Evolutionary conservation across 192 early-diverging fungal genomes (phyloP), one percentile per base, ranked within the genome.

Genomic region (Rhizoclosmatium sp.): DNA sequence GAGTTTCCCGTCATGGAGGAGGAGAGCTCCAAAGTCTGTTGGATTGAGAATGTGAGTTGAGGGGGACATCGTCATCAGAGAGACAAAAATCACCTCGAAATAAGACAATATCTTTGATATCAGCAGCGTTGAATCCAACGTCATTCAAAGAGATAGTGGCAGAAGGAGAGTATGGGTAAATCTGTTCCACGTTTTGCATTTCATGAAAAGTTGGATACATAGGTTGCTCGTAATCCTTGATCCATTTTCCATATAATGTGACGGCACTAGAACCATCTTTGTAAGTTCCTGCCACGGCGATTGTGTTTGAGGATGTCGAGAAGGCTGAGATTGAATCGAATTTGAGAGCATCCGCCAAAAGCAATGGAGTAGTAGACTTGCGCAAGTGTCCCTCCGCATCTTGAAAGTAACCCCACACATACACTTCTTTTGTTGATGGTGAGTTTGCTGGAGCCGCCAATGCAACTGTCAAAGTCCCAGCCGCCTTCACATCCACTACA

Each of bases 341-440:
- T 14, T 9, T 14, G 14, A 78, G 46, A 16, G 68, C 77, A 49
- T 70, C 58, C 14, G 69, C 23, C 19, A 78, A 9, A 31, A 78
- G 39, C 3, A 78, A 21, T 4, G 77, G 77, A 3, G 56, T 47
- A 14, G 77, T 78, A 9, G 56, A 49, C 59, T 78, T 78, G 2
- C 68, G 51, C 9, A 71, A 3, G 16, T 46, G 12, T 3, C 23
- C 47, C 41, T 41, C 39, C 3, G 44, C n/a, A 41, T 48, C 76
- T 31, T 47, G 39, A 45, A 81, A 73, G 59, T 85, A 78, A 2
- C 84, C 84, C 84, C 84, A 85, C 23, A 78, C 71, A 61, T 82
- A 85, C 0, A 85, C 69, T 59, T 85, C 84, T 4, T 19, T 23
- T 3, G 40, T 46, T 7, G 3, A 21, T 0, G 19, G 4, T 21